Base-by-base conservation (phyloP, 2,329 filamentous ascomycete genomes). In the Lasiodiplodia citricola region DNA sequence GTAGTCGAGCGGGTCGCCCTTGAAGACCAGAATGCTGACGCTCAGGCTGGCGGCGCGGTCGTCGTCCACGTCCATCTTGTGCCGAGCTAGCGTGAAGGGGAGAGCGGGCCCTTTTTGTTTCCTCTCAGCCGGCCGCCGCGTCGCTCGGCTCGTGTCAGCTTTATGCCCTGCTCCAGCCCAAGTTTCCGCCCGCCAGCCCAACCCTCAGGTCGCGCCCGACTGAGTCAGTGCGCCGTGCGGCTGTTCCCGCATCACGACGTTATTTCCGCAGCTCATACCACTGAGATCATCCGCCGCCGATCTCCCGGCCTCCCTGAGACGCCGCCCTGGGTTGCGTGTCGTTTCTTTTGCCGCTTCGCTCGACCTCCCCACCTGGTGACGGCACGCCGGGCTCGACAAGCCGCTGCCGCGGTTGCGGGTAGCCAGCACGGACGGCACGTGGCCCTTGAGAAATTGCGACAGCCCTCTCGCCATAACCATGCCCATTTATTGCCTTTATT, bases 21-120 rank as follows among this genome's bases (percentile, higher is more conserved):
- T 67, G 65, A 67, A 67, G 41, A 67, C 31, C 18, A 67, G 65
- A 28, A 67, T 58, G 38, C 54, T 58, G 38, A 67, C 52, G 41
- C n/a, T 37, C 38, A 67, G 28, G 31, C 44, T 23, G 8, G 41
- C 44, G 31, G 58, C 23, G 25, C 56, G 54, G 54, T 35, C 16
- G 57, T 50, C 47, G 60, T 64, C 60, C n/a, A 52, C 52, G 60
- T 50, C 38, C 44, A 38, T 52, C 8, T 31, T 50, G 37, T 31
- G 31, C 31, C 7, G 31, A 35, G 8, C 31, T 35, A 35, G 31
- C 31, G 31, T 35, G 31, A 31, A 54, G 31, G 31, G 31, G 31
- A 35, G 31, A 35, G 31, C 31, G 31, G 31, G 7, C 18, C 38
- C 23, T 47, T 23, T 31, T 37, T 58, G 21, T 62, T 18, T 62